phyloP scores from a whole-genome alignment of 352 stramenopile species.

The Hyaloperonospora brassicae region DNA sequence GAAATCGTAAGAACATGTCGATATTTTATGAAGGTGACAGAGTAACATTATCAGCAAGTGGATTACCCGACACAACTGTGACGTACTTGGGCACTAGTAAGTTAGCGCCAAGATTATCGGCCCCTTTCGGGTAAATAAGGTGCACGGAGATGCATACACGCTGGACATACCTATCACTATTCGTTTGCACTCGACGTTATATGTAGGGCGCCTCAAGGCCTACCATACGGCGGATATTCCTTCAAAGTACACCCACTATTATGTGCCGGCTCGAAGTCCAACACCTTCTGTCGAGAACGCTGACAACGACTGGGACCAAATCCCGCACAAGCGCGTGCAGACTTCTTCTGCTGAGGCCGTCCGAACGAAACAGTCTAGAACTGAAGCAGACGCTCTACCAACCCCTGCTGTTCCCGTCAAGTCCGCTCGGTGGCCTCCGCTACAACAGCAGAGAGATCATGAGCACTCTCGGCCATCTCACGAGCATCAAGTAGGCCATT shows the following conservation, averaged over 20 bases:
- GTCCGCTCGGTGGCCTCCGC: neutral
- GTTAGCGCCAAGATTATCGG: conserved; percentile 1
- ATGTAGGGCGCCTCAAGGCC: conserved; percentile 20
- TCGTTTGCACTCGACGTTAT: conserved; percentile 25
- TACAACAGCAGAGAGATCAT: neutral
- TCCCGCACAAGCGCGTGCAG: neutral
- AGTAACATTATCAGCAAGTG: neutral
- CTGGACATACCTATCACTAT: neutral
- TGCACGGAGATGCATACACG: neutral
- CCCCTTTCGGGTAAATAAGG: neutral
- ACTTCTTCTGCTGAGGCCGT: neutral
- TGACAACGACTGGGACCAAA: neutral
- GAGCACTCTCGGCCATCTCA: neutral
- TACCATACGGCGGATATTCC: conserved; percentile 5
- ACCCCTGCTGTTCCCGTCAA: neutral
- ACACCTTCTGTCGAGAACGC: neutral
- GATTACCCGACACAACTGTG: neutral
- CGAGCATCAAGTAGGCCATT: neutral
- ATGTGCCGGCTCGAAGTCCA: neutral
- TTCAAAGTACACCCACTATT: too few relatives aligned
- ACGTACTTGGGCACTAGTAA: neutral
- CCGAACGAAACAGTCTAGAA: too few relatives aligned
- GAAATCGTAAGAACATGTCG: neutral
- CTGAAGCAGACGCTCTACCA: too few relatives aligned
- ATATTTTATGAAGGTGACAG: neutral